These are phyloP conservation scores for Aristolochia californica DNA, from an alignment of 164 flowering plant genomes.

Conservation along the genomic window DNA sequence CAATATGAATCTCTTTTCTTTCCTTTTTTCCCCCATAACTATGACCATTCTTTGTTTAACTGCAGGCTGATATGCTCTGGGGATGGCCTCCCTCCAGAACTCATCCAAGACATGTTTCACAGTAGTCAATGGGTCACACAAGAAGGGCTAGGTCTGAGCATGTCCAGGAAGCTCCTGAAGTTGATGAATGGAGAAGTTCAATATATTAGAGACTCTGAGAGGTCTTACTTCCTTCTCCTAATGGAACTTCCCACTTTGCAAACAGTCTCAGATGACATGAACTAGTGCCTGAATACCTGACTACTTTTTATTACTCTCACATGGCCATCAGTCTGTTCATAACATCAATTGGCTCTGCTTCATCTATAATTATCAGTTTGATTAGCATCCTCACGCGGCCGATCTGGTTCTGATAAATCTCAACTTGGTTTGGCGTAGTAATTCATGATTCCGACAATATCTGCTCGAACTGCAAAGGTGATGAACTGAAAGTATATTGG, in stretches of 20 bases:
- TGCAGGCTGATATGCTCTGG: slow-evolving; percentile 67
- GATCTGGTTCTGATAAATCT: too few relatives aligned
- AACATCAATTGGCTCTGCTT: too few relatives aligned
- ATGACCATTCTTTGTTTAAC: background rate
- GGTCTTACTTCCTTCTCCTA: slow-evolving; percentile 48
- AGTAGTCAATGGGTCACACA: slow-evolving; percentile 52
- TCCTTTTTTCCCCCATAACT: background rate
- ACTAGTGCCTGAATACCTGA: slow-evolving; percentile 8
- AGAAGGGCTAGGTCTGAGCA: slow-evolving; percentile 75
- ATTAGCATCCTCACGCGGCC: too few relatives aligned
- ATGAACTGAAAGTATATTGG: background rate
- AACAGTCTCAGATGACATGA: slow-evolving; percentile 16
- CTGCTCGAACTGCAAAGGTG: too few relatives aligned
- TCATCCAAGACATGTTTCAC: slow-evolving; percentile 78
- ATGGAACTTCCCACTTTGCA: slow-evolving; percentile 45
- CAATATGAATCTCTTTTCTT: background rate
- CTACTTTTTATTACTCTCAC: too few relatives aligned
- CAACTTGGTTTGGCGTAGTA: too few relatives aligned
- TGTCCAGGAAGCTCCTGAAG: slow-evolving; percentile 69
- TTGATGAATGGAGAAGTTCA: slow-evolving; percentile 80
- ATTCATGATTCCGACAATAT: too few relatives aligned
- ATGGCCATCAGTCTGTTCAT: too few relatives aligned
- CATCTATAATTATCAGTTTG: too few relatives aligned
- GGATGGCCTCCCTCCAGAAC: slow-evolving; percentile 69
- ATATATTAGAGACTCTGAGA: slow-evolving; percentile 72